These are phyloP conservation scores for Trichosporon coremiiforme DNA, from an alignment of 1,284 basidiomycete genomes.

Conservation along the genomic window DNA sequence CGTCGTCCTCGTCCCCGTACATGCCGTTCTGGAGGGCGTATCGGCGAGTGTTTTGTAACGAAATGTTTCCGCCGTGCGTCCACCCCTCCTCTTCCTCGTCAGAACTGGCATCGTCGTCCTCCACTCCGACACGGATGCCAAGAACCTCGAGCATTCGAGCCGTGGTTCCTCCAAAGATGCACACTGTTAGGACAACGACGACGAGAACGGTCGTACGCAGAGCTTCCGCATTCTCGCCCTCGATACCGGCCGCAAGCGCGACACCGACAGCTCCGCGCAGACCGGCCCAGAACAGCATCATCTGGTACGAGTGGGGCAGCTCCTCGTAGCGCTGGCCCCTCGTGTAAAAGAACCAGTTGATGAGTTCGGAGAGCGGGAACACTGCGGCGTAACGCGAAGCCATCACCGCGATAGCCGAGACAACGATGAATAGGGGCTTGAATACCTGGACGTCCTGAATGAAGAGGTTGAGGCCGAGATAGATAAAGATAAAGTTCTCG, in stretches of 20 bases:
- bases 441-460: slow-evolving; percentile 85
- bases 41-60: slow-evolving; percentile 46
- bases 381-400: slow-evolving; percentile 95
- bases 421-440: slow-evolving; percentile 92
- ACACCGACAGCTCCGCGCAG: slow-evolving; percentile 95
- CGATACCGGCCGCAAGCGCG: slow-evolving; percentile 92
- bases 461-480: slow-evolving; percentile 94
- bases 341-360: slow-evolving; percentile 85
- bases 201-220: slow-evolving; percentile 92
- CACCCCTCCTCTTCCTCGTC: slow-evolving; percentile 70
- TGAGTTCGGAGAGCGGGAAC: slow-evolving; percentile 91
- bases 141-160: slow-evolving; percentile 94
- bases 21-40: slow-evolving; percentile 51
- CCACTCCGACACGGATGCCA: slow-evolving; percentile 94
- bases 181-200: slow-evolving; percentile 91
- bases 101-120: slow-evolving; percentile 80
- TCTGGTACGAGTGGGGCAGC: slow-evolving; percentile 91
- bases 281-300: slow-evolving; percentile 99
- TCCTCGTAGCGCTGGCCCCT: slow-evolving; percentile 83
- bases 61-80: slow-evolving; percentile 47
- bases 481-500: slow-evolving; percentile 99
- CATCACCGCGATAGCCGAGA: slow-evolving; percentile 81
- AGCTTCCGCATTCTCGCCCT: slow-evolving; percentile 84
- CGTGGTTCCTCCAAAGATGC: slow-evolving; percentile 95
- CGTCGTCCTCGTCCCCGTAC: slow-evolving; percentile 44